Conservation (phyloP, 2,329 filamentous ascomycete species). For the Nannizziopsis barbatae region DNA sequence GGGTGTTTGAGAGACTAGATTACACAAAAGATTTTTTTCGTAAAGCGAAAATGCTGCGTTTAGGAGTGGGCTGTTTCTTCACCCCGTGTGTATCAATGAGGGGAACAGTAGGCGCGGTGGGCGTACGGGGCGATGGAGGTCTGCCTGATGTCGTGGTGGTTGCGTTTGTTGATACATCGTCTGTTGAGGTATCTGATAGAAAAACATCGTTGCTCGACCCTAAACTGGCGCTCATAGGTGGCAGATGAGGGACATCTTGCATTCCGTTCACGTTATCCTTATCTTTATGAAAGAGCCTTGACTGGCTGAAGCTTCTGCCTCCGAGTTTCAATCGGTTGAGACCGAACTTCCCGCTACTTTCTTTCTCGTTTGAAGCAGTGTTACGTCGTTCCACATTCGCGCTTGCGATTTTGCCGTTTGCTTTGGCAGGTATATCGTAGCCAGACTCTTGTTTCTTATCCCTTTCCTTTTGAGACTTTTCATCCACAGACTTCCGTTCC, state of each 20-base stretch:
- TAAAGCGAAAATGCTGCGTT: constrained; percentile 35
- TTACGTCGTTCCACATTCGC: constrained; percentile 41
- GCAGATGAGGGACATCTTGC: constrained; percentile 10
- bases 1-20: constrained; percentile 20
- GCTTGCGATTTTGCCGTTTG: constrained; percentile 54
- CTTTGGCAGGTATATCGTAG: constrained; percentile 52
- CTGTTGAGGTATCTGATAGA: not conserved
- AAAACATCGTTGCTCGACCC: not conserved
- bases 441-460: constrained; percentile 49
- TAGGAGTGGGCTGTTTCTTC: constrained; percentile 12
- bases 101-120: not conserved
- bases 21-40: constrained; percentile 36
- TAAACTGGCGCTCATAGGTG: not conserved
- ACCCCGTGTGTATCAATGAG: not conserved
- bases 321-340: constrained; percentile 58
- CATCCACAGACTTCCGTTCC: constrained; percentile 40
- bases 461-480: constrained; percentile 37
- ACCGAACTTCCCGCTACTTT: constrained; percentile 22
- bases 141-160: not conserved
- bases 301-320: constrained; percentile 64
- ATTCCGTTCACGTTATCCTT: constrained; percentile 20
- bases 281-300: constrained; percentile 21
- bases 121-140: not conserved
- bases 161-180: constrained; percentile 4
- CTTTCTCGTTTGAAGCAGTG: constrained; percentile 11